phyloP scores from a whole-genome alignment of 2,329 filamentous ascomycete species.

The Cercospora sesami region DNA sequence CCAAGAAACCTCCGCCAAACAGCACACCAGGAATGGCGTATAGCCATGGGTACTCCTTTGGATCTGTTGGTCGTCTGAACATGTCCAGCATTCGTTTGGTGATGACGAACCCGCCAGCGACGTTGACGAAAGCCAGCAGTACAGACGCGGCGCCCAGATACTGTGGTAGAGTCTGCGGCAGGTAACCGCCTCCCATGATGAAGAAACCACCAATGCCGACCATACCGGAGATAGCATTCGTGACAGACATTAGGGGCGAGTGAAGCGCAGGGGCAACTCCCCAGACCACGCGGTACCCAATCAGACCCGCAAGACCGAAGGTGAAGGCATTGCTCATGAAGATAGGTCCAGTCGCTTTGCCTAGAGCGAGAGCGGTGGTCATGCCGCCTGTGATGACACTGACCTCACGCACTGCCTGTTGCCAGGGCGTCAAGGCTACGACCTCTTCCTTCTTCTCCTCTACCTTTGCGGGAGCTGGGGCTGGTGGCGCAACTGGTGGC shows the following conservation, averaged over 20 bases:
- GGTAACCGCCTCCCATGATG: constrained; percentile 77
- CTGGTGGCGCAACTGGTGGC: constrained; percentile 65
- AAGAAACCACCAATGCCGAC: constrained; percentile 87
- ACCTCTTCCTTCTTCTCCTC: constrained; percentile 58
- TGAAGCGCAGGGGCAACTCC: constrained; percentile 80
- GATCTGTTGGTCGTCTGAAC: constrained; percentile 83
- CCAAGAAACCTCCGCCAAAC: constrained; percentile 79
- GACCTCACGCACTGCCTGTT: constrained; percentile 75
- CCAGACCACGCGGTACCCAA: constrained; percentile 88
- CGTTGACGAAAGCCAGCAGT: constrained; percentile 81
- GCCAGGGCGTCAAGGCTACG: constrained; percentile 75
- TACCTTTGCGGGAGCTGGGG: constrained; percentile 51
- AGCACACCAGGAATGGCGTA: constrained; percentile 75
- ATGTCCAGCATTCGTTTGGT: constrained; percentile 93
- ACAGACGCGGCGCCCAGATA: constrained; percentile 76
- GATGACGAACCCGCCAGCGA: constrained; percentile 85
- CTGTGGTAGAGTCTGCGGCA: constrained; percentile 78
- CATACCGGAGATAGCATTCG: constrained; percentile 88
- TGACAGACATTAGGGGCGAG: constrained; percentile 88
- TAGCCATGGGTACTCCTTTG: constrained; percentile 83
- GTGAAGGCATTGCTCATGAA: constrained; percentile 90
- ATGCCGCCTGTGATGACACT: constrained; percentile 73
- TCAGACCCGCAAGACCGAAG: constrained; percentile 77
- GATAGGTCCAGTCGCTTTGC: constrained; percentile 75
- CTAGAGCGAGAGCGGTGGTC: constrained; percentile 71